Evolutionary conservation across 495 filamentous ascomycete genomes (phyloP), one percentile per base, ranked within the genome.

Genomic region (Xylaria telfairii): DNA sequence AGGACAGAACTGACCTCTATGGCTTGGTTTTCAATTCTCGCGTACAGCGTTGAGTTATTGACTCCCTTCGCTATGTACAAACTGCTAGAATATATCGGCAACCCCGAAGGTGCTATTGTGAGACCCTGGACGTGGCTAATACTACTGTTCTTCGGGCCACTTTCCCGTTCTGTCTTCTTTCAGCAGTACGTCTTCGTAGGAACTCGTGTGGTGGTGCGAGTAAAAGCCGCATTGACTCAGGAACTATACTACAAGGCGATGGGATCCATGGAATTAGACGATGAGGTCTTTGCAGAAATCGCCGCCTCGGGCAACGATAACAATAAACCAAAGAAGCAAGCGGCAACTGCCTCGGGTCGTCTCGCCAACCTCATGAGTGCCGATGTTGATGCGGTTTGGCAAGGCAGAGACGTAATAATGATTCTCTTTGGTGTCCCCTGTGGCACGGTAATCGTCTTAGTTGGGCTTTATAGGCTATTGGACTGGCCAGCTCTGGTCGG

Each of bases 331-430:
- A 63, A 39, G 21, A 78, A 82, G 32, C 68, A 65, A 59, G 72
- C 74, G 5, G 75, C 79, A 37, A 83, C 82, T 4, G 83, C 84
- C 49, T 79, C 83, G 1, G 81, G 81, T 28, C 81, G 84, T 59
- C 73, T 87, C 24, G 84, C 83, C 44, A 87, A 83, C 51, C 75
- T 87, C 53, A 87, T 87, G 85, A 81, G 83, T 13, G 84, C 83
- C 66, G 85, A 87, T 70, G 74, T 85, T 13, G 81, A 86, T 44
- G 79, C 83, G 28, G 78, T 87, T 41, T 78, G 78, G 54, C 77
- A 73, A 26, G 80, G 81, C 37, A 77, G 82, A 59, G 83, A 86
- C 60, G 73, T 83, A n/a, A 75, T 85, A 30, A 71, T 81, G 12
- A 76, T 79, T 8, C 32, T 70, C 24, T 77, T 78, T n/a, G 79